Evolutionary conservation across 768 basidiomycete genomes (phyloP), one percentile per base, ranked within the genome.

Genomic region (Boletus reticulatus): DNA sequence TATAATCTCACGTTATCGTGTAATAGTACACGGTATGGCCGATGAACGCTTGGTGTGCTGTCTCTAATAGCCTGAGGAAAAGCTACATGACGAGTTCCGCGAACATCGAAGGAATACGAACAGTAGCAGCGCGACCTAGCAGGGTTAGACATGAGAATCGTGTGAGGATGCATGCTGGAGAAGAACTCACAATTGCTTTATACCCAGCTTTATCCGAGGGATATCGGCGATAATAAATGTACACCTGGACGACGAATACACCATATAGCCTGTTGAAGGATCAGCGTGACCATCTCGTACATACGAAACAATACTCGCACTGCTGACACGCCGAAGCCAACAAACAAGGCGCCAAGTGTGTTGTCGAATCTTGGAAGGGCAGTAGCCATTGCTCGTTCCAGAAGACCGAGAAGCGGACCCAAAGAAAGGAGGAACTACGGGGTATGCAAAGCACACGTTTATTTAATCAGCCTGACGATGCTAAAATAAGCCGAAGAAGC

Each of bases 321-420:
- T 39, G 67, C 62, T n/a, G 86, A 79, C 39, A 76, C 68, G 1
- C 79, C 76, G 57, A 84, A 84, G 32, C 86, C 86, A 44, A 85
- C 63, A 58, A 85, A 78, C 43, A 80, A 69, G 17, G 85, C 84
- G 36, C 86, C 86, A 16, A 87, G 76, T 1, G 85, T 86, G 61
- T 73, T 77, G 64, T 75, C 67, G 50, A 80, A 61, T 39, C 43
- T 65, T 14, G 60, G 43, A 47, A 46, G 11, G 27, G 37, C 1
- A n/a, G n/a, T n/a, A n/a, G 12, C 8, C 71, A 72, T 70, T 29
- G 52, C 38, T 52, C 46, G 43, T 22, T 16, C 53, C 36, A 44
- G 41, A 37, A 43, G 42, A 50, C 29, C 48, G 19, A 43, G 55
- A 49, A 48, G 24, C 6, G 32, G 48, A 36, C 32, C 32, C 38